These are phyloP conservation scores for Arthroderma sp. DNA, from an alignment of 2,329 filamentous ascomycete genomes.

Conservation along the genomic window DNA sequence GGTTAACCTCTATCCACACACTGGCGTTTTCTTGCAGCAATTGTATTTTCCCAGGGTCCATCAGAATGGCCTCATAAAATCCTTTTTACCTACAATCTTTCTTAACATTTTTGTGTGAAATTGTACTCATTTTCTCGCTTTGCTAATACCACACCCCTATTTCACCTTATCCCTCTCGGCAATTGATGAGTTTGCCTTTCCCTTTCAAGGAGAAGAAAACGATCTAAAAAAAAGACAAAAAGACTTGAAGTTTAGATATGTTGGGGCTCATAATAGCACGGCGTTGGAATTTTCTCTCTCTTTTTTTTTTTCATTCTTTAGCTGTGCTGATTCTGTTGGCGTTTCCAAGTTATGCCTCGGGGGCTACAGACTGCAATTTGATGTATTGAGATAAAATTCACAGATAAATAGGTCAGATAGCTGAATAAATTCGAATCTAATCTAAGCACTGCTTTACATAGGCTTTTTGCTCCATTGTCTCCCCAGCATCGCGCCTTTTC, in stretches of 20 bases:
- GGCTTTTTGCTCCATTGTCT: no score
- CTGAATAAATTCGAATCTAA: no score
- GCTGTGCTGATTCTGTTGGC: no score
- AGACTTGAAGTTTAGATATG: slow-evolving; percentile 10
- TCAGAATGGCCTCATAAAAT: slow-evolving; percentile 7
- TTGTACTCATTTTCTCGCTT: background rate
- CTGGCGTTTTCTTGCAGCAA: slow-evolving; percentile 7
- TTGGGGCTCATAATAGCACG: slow-evolving; percentile 15
- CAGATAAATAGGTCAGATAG: no score
- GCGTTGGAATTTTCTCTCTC: slow-evolving; percentile 12
- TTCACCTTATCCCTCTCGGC: background rate
- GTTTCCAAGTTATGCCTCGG: no score
- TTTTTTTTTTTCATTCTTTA: background rate
- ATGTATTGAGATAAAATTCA: no score
- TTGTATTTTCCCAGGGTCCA: background rate
- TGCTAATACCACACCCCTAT: background rate
- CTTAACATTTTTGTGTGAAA: slow-evolving; percentile 1
- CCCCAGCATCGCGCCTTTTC: no score
- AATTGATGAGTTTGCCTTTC: background rate
- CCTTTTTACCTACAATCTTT: slow-evolving; percentile 1
- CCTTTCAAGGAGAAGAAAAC: slow-evolving; percentile 6
- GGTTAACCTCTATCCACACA: slow-evolving; percentile 7
- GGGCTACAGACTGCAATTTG: no score
- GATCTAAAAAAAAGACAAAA: slow-evolving; percentile 20
- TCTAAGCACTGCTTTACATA: no score